Evolutionary conservation across 1,284 basidiomycete genomes (phyloP), one percentile per base, ranked within the genome.

Genomic region (Boletellus deceptivus): DNA sequence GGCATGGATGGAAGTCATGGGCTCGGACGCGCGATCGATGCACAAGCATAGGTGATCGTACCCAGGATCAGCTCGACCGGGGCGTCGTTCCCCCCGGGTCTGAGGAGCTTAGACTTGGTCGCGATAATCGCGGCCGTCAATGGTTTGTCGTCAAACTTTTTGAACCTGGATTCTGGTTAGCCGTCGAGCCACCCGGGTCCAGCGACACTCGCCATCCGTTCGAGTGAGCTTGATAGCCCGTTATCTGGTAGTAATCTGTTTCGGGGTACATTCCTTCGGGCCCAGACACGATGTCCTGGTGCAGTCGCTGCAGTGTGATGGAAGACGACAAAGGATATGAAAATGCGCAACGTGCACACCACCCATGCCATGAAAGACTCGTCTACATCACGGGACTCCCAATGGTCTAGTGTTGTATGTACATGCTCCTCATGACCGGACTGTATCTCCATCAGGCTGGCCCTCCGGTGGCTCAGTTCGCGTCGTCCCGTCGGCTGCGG

Each of bases 21-120:
- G 22, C 4, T 22, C 22, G 22, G 22, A 25, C 17, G 18, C 20
- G 14, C 0, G 9, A 16, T 13, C 6, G 14, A 16, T 22, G 13
- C 6, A 35, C 16, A 8, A 16, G 16, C 7, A n/a, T 16, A 35
- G n/a, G 1, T 20, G 35, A 20, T 14, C 43, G 17, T 58, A 67
- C 65, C 65, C 48, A 67, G 48, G 17, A 70, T 48, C 11, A 67
- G 58, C 14, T 67, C 65, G 18, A 69, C 8, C 0, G 67, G 63
- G 5, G 67, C 40, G 11, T 58, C 57, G 13, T 27, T 31, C 0
- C 65, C 67, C 4, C 55, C 52, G 0, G 65, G 64, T 39, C 69
- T 31, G 11, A 67, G 55, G 2, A 54, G 17, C 34, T 48, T 50
- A 14, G 51, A 48, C 1, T 49, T 54, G 1, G 45, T 38, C 3